Evolutionary conservation across 805 yeast species (phyloP), one percentile per base, ranked within the genome.

Genomic region (Kodamaea nitidulidarum): DNA sequence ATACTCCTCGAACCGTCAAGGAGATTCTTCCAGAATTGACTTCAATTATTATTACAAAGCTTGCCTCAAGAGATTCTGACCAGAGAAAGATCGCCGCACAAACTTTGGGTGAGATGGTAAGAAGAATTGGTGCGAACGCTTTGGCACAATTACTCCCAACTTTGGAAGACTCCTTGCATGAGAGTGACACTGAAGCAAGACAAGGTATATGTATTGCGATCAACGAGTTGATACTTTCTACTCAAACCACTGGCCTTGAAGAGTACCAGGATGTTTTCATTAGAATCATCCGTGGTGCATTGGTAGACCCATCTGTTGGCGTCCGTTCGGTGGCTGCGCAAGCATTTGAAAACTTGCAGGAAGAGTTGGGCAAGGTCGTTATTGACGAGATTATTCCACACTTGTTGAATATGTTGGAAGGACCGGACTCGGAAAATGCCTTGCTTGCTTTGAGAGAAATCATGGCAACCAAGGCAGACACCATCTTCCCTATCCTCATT

Each of bases 191-290:
- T 52, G 67, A 85, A n/a, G 83, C 95, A 26, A 86, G 85, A 57
- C 95, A 90, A 67, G 99, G 99, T 70, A 87, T 93, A 37, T 93
- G 98, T 70, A 80, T 91, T 58, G 98, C 98, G 7, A 70, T 88
- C 35, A 76, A 80, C 32, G 98, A 90, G 58, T 78, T 93, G 45
- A 80, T 90, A 46, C 81, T 78, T 47, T 84, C 96, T 0, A 76
- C 95, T 3, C 68, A 78, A 7, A 58, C 66, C 3, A 84, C 78
- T 11, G 75, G 78, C 6, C 70, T 91, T 43, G 65, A 55, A 18
- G 78, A 76, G 46, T 82, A 78, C 63, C 87, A 87, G 63, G 76
- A 70, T 4, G 67, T 71, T 1, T 79, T 93, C 53, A 83, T 91
- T 47, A 70, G 69, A 18, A 84, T 91, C 48, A 80, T 91, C 33